A percentile compares a stretch with the other conserved stretches of the same genome.
phyloP scores from a whole-genome alignment of 108 stramenopile species.

The Schizochytrium sp. region DNA sequence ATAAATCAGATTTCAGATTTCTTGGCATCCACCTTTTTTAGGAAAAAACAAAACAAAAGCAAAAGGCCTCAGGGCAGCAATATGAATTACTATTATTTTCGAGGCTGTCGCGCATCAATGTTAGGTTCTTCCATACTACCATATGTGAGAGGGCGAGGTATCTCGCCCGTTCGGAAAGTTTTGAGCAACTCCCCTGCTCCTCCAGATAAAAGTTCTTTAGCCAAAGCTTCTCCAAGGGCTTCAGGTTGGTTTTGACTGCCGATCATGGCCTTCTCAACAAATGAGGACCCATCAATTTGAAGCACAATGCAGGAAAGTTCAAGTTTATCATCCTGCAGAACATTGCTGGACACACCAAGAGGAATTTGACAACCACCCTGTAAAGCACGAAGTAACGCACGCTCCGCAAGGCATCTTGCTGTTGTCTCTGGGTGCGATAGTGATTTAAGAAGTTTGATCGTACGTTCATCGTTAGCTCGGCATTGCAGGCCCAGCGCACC shows the following conservation, averaged over 20 bases:
- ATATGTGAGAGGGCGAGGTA: constrained; percentile 39
- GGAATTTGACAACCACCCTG: constrained; percentile 99
- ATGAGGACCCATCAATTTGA: constrained; percentile 20
- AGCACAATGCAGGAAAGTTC: constrained; percentile 21
- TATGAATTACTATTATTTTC: too few relatives aligned
- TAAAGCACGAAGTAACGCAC: constrained; percentile 94
- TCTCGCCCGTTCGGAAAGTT: constrained; percentile 18
- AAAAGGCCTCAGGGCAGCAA: background rate
- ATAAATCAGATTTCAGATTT: background rate
- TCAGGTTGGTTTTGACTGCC: constrained; percentile 3
- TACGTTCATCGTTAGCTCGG: constrained; percentile 85
- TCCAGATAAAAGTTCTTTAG: background rate
- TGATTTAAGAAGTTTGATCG: constrained; percentile 89
- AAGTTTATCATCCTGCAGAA: background rate
- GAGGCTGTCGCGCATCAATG: background rate
- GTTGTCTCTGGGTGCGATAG: constrained; percentile 91
- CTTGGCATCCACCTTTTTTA: background rate
- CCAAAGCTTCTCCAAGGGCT: background rate
- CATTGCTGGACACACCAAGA: constrained; percentile 87
- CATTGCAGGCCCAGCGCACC: constrained; percentile 98
- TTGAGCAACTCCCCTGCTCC: background rate
- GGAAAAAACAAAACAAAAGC: background rate
- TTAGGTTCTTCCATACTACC: constrained; percentile 24
- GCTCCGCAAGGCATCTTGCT: constrained; percentile 96
- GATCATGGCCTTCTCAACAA: background rate